Conservation (phyloP, 73 alveolate species). For the Paramecium sonneborni region DNA sequence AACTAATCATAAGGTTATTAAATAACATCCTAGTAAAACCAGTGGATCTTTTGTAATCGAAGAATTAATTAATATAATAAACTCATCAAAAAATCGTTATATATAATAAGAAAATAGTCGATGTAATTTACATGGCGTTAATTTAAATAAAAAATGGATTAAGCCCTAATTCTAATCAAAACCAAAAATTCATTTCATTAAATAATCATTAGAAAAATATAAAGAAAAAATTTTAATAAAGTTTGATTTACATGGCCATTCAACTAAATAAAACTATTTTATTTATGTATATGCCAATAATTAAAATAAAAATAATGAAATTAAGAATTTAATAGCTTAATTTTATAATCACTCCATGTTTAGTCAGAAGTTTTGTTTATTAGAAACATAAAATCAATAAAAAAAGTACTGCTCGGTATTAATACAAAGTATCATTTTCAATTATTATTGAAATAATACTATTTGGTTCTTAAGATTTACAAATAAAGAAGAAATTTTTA, state of each 20-base stretch:
- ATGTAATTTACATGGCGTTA: neutral
- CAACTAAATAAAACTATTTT: neutral
- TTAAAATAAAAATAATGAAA: too few species aligned
- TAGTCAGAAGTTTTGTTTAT: neutral
- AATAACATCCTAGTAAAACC: neutral
- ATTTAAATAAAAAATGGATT: neutral
- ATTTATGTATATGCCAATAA: neutral
- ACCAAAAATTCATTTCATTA: neutral
- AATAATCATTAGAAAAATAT: neutral
- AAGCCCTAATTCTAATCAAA: neutral
- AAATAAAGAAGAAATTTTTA: too few species aligned
- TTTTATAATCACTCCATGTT: neutral
- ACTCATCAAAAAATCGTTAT: neutral
- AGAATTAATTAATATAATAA: neutral
- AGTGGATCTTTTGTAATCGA: neutral
- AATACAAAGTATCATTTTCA: neutral
- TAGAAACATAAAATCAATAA: neutral
- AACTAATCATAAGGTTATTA: neutral
- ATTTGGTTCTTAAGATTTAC: neutral
- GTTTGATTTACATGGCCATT: conserved; percentile 55
- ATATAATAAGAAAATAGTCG: conserved; percentile 41
- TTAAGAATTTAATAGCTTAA: too few species aligned
- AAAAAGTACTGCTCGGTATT: neutral
- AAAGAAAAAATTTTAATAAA: neutral
- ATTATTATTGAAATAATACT: neutral